phyloP scores from a whole-genome alignment of 306 rosid species.

The Castanea crenata region DNA sequence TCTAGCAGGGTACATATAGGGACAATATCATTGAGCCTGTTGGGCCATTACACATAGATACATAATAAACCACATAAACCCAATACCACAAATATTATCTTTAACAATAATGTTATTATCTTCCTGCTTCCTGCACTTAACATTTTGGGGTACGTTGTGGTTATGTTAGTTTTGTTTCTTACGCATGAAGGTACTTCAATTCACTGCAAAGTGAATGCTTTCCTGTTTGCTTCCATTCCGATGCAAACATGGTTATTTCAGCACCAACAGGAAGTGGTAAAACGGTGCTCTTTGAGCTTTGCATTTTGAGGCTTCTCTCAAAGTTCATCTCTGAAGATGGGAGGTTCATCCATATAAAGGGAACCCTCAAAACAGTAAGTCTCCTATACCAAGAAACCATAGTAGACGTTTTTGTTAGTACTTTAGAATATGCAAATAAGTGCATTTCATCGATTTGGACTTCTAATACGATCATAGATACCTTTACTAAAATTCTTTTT shows the following conservation, averaged over 20 bases:
- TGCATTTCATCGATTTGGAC: not conserved
- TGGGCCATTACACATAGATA: no score
- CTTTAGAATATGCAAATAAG: not conserved
- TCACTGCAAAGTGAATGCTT: conserved; percentile 98
- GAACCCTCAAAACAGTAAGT: conserved; percentile 91
- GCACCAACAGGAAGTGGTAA: conserved; percentile 99
- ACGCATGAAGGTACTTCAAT: conserved; percentile 72
- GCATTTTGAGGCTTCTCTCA: conserved; percentile 89
- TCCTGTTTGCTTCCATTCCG: conserved; percentile 84
- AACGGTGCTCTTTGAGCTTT: conserved; percentile 94
- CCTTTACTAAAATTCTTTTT: conserved; percentile 1
- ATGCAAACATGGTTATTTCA: conserved; percentile 85
- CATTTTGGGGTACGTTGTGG: not conserved
- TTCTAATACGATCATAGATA: not conserved
- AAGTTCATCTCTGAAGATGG: conserved; percentile 64
- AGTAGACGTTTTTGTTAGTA: not conserved
- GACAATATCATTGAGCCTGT: no score
- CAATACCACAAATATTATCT: no score
- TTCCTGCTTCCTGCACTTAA: not conserved
- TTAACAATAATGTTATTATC: not conserved
- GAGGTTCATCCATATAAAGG: conserved; percentile 58
- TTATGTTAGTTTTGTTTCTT: not conserved
- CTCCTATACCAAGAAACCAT: not conserved
- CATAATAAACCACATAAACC: no score
- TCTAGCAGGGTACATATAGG: no score